Percentiles rank a stretch among this genome's conserved stretches.
Evolutionary conservation across 1,284 basidiomycete genomes (phyloP).

Genomic region (Microbotryum silenes-acaulis): DNA sequence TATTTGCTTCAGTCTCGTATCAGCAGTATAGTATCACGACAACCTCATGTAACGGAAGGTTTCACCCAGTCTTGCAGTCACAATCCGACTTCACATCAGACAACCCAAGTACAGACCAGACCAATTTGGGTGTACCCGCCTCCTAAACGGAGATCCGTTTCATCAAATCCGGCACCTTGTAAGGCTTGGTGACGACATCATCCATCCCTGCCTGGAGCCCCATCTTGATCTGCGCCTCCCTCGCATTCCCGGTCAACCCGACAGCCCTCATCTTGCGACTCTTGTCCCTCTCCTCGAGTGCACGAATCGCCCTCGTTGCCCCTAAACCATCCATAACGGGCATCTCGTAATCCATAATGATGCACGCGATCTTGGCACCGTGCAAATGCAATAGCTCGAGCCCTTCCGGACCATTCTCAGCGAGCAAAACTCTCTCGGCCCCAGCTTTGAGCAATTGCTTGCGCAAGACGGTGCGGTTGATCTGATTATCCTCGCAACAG

Average conservation of each 20-base stretch:
- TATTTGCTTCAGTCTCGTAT: too few relatives aligned
- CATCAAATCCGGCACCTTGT: constrained; percentile 7
- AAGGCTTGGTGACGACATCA: constrained; percentile 21
- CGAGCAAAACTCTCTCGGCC: constrained; percentile 10
- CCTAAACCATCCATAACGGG: constrained; percentile 20
- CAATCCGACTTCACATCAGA: too few relatives aligned
- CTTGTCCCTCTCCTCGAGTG: constrained; percentile 2
- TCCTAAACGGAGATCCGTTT: too few relatives aligned
- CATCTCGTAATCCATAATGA: constrained; percentile 29
- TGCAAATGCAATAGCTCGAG: constrained; percentile 7
- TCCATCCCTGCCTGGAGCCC: constrained; percentile 23
- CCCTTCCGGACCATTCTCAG: constrained; percentile 21
- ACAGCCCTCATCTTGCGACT: constrained; percentile 10
- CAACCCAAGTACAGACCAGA: too few relatives aligned
- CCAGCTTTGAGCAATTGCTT: constrained; percentile 21
- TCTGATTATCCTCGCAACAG: constrained; percentile 28
- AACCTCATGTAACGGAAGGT: too few relatives aligned
- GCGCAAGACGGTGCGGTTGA: constrained; percentile 21
- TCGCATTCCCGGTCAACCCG: constrained; percentile 20
- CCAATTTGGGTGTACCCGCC: too few relatives aligned
- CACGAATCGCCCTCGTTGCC: constrained; percentile 17
- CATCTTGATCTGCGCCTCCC: constrained; percentile 11
- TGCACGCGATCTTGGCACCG: constrained; percentile 7
- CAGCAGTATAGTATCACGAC: too few relatives aligned
- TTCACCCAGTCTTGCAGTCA: too few relatives aligned